Evolutionary conservation across 495 filamentous ascomycete genomes (phyloP).

Genomic region (Pseudevernia furfuracea): DNA sequence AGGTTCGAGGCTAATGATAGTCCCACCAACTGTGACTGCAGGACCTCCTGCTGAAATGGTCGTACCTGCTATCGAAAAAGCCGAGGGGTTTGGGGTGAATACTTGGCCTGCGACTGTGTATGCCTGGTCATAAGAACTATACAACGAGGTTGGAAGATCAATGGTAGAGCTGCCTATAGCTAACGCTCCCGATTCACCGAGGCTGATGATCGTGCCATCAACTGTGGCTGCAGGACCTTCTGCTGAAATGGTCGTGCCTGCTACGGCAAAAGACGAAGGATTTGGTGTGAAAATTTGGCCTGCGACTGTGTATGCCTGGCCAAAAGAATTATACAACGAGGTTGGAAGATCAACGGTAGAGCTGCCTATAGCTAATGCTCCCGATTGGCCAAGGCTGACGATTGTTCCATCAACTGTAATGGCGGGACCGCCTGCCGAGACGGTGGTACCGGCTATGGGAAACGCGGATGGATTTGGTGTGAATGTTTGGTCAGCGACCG

Average conservation of each 20-base stretch:
- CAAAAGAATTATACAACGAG: not conserved
- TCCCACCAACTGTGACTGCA: constrained; percentile 10
- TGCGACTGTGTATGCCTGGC: not conserved
- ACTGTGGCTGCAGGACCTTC: constrained; percentile 12
- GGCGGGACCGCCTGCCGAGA: constrained; percentile 17
- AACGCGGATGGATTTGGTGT: constrained; percentile 13
- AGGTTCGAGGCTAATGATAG: constrained; percentile 6
- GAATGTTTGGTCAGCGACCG: constrained; percentile 15
- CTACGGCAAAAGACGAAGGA: constrained; percentile 8
- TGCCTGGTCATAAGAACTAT: not conserved
- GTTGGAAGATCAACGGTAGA: not conserved
- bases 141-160: not conserved
- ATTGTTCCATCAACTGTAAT: constrained; percentile 12
- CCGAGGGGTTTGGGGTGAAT: constrained; percentile 13
- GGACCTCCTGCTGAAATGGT: constrained; percentile 16
- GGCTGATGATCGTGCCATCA: constrained; percentile 9
- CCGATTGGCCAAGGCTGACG: not conserved
- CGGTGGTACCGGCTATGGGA: constrained; percentile 7
- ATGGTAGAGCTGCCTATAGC: not conserved
- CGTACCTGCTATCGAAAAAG: constrained; percentile 7
- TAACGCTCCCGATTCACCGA: not conserved
- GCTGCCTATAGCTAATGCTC: not conserved
- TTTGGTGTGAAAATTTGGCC: constrained; percentile 14
- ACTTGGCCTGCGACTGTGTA: constrained; percentile 14
- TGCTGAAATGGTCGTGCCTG: constrained; percentile 12